Evolutionary conservation across 2,329 filamentous ascomycete genomes (phyloP), one percentile per base, ranked within the genome.

Genomic region (Aspergillus chevalieri): DNA sequence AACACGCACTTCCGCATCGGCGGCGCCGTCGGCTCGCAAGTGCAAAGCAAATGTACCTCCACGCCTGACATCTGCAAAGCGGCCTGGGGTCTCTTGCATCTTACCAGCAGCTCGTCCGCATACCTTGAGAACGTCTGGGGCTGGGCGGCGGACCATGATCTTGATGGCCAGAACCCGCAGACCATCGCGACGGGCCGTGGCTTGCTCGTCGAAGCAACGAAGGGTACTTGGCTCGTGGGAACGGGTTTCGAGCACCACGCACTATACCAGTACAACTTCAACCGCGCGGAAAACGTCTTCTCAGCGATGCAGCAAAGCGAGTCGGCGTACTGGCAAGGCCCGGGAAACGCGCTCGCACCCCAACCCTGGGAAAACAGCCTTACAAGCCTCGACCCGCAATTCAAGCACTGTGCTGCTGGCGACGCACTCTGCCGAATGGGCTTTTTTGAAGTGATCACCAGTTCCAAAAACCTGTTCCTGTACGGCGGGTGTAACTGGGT

Each of bases 101-200:
- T 82, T 8, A 73, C 73, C 0, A 51, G 62, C 6, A 65, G 65
- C 0, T 72, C 73, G 0, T 73, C 72, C 0, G 73, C 73, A 6
- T 81, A 81, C 55, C 69, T 81, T 43, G 78, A 82, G 58, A 79
- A 80, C 58, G 64, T 74, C 51, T 74, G 74, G 74, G 63, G 70
- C 19, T 77, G 74, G 74, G 75, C 70, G 14, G 69, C 72, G 12
- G 58, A 77, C 54, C 74, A 77, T 63, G 74, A 75, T 51, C 67
- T 81, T 14, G 69, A 74, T 44, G 75, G 74, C 9, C 49, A 49
- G 15, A 55, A 58, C 9, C 49, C 42, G 5, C 55, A 57, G 7
- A 57, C 63, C 41, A 71, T 71, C 47, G 58, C 65, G 33, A 64
- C 66, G 10, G 71, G 65, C 26, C 71, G 75, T 9, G 71, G 70